phyloP scores from a whole-genome alignment of 2,329 filamentous ascomycete species.

The Fusarium nygamai region DNA sequence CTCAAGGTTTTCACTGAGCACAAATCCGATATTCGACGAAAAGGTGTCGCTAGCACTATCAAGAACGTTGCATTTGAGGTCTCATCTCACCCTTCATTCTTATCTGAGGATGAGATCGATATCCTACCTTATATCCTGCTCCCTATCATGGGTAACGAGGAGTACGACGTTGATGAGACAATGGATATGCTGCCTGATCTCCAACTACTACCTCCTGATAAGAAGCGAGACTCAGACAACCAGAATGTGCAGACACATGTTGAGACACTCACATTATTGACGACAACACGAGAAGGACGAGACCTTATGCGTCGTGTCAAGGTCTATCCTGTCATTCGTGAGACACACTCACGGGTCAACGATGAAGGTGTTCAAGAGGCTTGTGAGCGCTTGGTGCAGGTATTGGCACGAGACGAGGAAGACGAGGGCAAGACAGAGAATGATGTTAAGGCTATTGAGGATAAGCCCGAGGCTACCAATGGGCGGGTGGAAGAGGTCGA shows the following conservation, averaged over 20 bases:
- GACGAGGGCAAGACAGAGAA: conserved; percentile 47
- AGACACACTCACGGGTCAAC: conserved; percentile 81
- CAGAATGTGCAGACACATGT: conserved; percentile 87
- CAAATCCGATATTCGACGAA: conserved; percentile 80
- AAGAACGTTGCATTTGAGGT: conserved; percentile 94
- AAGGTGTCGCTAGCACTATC: conserved; percentile 95
- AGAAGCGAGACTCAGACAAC: conserved; percentile 80
- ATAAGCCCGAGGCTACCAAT: conserved; percentile 52
- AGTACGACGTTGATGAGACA: conserved; percentile 87
- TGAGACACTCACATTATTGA: conserved; percentile 86
- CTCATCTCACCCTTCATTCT: conserved; percentile 73
- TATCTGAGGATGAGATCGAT: conserved; percentile 78
- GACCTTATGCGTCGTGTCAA: conserved; percentile 79
- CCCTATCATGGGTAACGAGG: conserved; percentile 87
- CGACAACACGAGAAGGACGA: conserved; percentile 78
- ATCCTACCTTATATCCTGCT: conserved; percentile 89
- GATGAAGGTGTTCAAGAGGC: conserved; percentile 84
- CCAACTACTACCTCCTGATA: conserved; percentile 89
- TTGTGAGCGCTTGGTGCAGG: conserved; percentile 89
- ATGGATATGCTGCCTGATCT: conserved; percentile 89
- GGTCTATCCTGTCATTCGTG: conserved; percentile 89
- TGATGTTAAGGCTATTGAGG: conserved; percentile 48
- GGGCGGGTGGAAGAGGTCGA: conserved; percentile 55
- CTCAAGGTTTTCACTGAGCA: conserved; percentile 95
- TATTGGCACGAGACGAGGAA: conserved; percentile 83